Evolutionary conservation across 768 basidiomycete genomes (phyloP).

Genomic region (Collybiopsis luxurians): DNA sequence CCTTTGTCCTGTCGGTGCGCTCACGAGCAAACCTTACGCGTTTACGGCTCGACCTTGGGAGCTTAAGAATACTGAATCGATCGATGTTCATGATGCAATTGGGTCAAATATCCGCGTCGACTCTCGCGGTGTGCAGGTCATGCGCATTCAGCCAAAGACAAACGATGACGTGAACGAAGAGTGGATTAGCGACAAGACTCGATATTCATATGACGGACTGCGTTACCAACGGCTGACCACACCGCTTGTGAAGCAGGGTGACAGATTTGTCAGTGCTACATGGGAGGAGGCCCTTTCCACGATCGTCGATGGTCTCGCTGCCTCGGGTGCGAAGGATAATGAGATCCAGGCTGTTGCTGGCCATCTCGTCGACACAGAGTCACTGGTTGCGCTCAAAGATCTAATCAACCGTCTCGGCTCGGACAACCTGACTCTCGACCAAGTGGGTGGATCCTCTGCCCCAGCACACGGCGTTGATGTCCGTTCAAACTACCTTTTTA

Average conservation of each 20-base stretch:
- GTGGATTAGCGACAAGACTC: slow-evolving; percentile 99
- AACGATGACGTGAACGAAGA: slow-evolving; percentile 99
- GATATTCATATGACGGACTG: slow-evolving; percentile 94
- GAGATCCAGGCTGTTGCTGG: slow-evolving; percentile 97
- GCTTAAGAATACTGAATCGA: slow-evolving; percentile 94
- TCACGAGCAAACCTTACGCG: slow-evolving; percentile 98
- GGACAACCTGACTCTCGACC: slow-evolving; percentile 87
- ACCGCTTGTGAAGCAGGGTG: slow-evolving; percentile 87
- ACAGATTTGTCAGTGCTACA: slow-evolving; percentile 83
- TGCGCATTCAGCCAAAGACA: slow-evolving; percentile 94
- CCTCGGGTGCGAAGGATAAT: slow-evolving; percentile 81
- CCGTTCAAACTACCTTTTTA: slow-evolving; percentile 96
- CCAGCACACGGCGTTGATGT: slow-evolving; percentile 85
- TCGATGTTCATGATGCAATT: slow-evolving; percentile 94
- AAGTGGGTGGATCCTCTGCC: slow-evolving; percentile 57
- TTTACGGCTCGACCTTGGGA: slow-evolving; percentile 99
- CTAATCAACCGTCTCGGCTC: slow-evolving; percentile 90
- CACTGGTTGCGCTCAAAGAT: slow-evolving; percentile 92
- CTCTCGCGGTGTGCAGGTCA: slow-evolving; percentile 92
- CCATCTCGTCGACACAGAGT: slow-evolving; percentile 89
- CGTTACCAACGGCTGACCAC: slow-evolving; percentile 93
- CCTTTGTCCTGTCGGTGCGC: slow-evolving; percentile 95
- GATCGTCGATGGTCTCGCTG: slow-evolving; percentile 72
- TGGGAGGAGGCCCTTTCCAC: slow-evolving; percentile 89
- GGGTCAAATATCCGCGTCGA: slow-evolving; percentile 97